phyloP scores from a whole-genome alignment of 2,329 filamentous ascomycete species.

The Cryoendolithus antarcticus region DNA sequence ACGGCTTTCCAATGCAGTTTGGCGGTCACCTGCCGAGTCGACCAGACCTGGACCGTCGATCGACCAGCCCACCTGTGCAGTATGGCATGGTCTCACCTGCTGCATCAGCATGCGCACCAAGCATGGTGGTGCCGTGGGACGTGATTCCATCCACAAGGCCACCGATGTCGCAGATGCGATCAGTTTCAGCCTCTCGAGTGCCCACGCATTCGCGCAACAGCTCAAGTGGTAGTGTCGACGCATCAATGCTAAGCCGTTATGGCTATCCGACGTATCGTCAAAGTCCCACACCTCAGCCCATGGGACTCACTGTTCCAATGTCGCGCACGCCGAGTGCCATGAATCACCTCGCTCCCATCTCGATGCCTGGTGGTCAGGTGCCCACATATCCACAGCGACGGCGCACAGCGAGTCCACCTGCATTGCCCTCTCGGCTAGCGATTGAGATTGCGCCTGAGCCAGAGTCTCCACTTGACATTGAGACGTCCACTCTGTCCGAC shows the following conservation, averaged over 20 bases:
- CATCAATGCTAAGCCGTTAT: slow-evolving; percentile 39
- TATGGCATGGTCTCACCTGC: neutral
- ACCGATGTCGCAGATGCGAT: slow-evolving; percentile 14
- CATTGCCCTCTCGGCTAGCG: slow-evolving; percentile 31
- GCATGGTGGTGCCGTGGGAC: slow-evolving; percentile 12
- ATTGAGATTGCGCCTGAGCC: slow-evolving; percentile 24
- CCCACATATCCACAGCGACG: slow-evolving; percentile 20
- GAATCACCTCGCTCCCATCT: slow-evolving; percentile 23
- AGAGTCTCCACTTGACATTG: slow-evolving; percentile 20
- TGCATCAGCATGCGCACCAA: slow-evolving; percentile 10
- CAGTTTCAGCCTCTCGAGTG: slow-evolving; percentile 16
- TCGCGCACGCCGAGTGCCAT: slow-evolving; percentile 24
- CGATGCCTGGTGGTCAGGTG: slow-evolving; percentile 17
- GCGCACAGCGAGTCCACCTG: slow-evolving; percentile 24
- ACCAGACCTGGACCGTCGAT: slow-evolving; percentile 11
- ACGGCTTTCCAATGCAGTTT: slow-evolving; percentile 15
- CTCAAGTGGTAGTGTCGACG: slow-evolving; percentile 23
- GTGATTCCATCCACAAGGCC: slow-evolving; percentile 10
- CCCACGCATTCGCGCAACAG: slow-evolving; percentile 19
- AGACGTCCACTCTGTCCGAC: slow-evolving; percentile 57
- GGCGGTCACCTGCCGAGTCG: slow-evolving; percentile 11
- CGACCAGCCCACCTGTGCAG: slow-evolving; percentile 10
- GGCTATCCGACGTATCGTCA: slow-evolving; percentile 67
- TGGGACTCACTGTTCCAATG: slow-evolving; percentile 12
- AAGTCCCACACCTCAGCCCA: slow-evolving; percentile 24